Conservation (phyloP, 345 rosid species). For the Eucalyptus albens region DNA sequence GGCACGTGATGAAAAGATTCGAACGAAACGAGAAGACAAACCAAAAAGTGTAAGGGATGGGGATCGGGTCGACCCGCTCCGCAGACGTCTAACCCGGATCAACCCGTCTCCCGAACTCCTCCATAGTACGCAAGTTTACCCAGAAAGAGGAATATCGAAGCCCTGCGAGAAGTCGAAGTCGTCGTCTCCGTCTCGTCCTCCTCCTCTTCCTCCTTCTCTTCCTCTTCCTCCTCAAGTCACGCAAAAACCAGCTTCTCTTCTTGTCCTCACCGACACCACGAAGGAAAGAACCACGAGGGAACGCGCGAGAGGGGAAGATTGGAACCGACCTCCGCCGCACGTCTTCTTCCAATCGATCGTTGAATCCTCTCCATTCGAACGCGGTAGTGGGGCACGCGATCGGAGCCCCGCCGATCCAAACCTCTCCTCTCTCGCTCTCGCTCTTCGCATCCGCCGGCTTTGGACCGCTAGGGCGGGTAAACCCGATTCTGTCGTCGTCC, state of each 20-base stretch:
- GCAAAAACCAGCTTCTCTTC: not conserved
- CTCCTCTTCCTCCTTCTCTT: not conserved
- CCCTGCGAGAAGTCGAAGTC: not conserved
- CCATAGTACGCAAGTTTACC: not conserved
- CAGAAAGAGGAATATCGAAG: not conserved
- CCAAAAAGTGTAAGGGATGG: not conserved
- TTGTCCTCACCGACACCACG: not conserved
- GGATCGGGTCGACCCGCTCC: not conserved
- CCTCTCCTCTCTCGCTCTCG: not conserved
- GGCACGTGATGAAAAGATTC: not conserved
- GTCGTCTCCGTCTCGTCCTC: not conserved
- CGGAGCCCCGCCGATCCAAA: not conserved
- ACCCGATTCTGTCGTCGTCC: not conserved
- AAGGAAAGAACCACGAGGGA: not conserved
- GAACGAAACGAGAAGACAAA: not conserved
- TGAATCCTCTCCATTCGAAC: not conserved
- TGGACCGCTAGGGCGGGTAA: not conserved
- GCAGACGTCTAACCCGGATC: not conserved
- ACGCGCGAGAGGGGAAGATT: not conserved
- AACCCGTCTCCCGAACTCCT: not conserved
- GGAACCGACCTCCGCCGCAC: not conserved
- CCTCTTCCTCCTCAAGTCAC: not conserved
- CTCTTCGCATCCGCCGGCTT: not conserved
- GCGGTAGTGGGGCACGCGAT: not conserved
- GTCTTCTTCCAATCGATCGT: not conserved